Evolutionary conservation across 2,329 filamentous ascomycete genomes (phyloP).

Genomic region (Alternaria tenuissima): DNA sequence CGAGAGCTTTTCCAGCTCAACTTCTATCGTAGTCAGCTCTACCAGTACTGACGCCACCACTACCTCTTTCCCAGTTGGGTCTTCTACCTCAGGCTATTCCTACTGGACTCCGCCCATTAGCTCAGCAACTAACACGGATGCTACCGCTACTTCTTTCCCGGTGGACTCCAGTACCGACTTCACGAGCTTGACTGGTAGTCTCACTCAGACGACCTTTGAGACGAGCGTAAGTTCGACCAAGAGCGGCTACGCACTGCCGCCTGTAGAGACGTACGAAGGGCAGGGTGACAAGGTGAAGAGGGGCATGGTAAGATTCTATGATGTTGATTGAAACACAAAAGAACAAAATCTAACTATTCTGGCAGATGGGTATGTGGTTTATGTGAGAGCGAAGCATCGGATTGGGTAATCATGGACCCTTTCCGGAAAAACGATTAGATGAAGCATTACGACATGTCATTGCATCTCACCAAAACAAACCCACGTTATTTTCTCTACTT

Average conservation of each 20-base stretch:
- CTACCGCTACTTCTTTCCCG: slow-evolving; percentile 8
- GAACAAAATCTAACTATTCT: slow-evolving; percentile 4
- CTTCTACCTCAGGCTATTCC: slow-evolving; percentile 2
- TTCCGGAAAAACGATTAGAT: background rate
- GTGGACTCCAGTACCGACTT: background rate
- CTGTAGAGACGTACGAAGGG: slow-evolving; percentile 1
- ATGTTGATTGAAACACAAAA: background rate
- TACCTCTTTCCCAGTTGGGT: slow-evolving; percentile 5
- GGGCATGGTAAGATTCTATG: slow-evolving; percentile 6
- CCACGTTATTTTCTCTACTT: slow-evolving; percentile 5
- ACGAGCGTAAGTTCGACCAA: slow-evolving; percentile 18
- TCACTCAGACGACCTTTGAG: slow-evolving; percentile 15
- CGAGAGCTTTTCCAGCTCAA: background rate
- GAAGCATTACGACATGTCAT: background rate
- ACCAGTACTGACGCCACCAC: slow-evolving; percentile 17
- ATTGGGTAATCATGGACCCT: background rate
- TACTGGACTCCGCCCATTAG: slow-evolving; percentile 1
- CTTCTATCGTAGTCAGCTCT: background rate
- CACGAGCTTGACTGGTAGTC: background rate
- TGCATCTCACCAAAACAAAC: background rate
- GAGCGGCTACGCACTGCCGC: slow-evolving; percentile 8
- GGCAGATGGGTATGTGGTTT: slow-evolving; percentile 22
- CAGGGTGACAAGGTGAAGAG: background rate
- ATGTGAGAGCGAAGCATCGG: slow-evolving; percentile 2
- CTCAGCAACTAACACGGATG: slow-evolving; percentile 6